These are phyloP conservation scores for Aegilops speltoides DNA, from an alignment of 176 grass and related monocot species.

Conservation along the genomic window DNA sequence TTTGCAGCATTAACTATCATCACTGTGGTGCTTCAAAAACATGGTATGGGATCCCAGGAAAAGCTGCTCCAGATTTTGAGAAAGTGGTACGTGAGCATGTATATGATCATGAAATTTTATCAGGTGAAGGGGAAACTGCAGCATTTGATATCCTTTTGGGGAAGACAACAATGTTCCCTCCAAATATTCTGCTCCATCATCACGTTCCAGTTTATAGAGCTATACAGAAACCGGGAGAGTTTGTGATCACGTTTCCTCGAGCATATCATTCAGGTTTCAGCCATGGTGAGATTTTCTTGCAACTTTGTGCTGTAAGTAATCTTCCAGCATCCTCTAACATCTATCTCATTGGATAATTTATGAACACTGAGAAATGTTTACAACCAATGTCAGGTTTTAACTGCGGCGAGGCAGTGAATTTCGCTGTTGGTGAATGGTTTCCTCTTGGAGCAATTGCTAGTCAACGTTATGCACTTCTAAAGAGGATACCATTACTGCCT, in stretches of 20 bases:
- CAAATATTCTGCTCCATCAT: constrained; percentile 78
- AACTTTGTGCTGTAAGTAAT: not conserved
- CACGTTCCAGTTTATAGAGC: constrained; percentile 88
- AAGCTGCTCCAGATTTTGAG: constrained; percentile 88
- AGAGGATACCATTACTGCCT: constrained; percentile 75
- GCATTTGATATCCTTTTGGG: constrained; percentile 93
- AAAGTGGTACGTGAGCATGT: constrained; percentile 70
- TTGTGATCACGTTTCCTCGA: constrained; percentile 88
- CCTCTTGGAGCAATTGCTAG: constrained; percentile 75
- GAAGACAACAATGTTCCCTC: constrained; percentile 98
- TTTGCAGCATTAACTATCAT: constrained; percentile 92
- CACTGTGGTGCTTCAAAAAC: constrained; percentile 97
- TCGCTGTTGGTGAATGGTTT: constrained; percentile 84
- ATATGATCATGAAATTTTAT: constrained; percentile 82
- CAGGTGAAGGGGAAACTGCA: constrained; percentile 70
- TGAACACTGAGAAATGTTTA: constrained; percentile 2
- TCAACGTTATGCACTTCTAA: constrained; percentile 82
- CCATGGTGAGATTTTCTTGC: constrained; percentile 55
- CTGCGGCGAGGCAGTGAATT: constrained; percentile 96
- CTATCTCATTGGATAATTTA: constrained; percentile 24
- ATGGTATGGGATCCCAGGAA: constrained; percentile 89
- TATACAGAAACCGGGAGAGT: constrained; percentile 91
- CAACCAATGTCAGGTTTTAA: constrained; percentile 60
- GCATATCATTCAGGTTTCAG: constrained; percentile 98
- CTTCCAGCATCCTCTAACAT: constrained; percentile 10